These are phyloP conservation scores for Lunularia cruciata DNA, from an alignment of 225 moss, liverwort and hornwort species.

Conservation along the genomic window DNA sequence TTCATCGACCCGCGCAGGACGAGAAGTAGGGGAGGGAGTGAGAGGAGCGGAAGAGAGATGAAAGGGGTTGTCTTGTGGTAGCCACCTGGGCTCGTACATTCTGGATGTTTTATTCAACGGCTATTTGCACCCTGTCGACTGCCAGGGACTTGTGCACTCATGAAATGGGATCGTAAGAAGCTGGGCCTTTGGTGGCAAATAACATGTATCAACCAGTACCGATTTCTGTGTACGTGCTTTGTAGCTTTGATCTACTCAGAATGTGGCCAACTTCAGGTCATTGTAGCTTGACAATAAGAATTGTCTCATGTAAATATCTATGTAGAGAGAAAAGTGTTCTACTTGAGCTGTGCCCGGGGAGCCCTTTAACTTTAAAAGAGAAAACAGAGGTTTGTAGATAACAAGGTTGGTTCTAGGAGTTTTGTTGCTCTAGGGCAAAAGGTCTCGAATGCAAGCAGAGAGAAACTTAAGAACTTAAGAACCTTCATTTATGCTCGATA, in stretches of 20 bases:
- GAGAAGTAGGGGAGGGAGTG: background rate
- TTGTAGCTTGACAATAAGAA: background rate
- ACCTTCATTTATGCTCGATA: background rate
- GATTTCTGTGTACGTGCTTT: conserved; percentile 4
- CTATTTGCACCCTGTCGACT: background rate
- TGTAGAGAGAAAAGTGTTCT: conserved; percentile 3
- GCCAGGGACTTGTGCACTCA: conserved; percentile 15
- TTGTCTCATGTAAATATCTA: conserved; percentile 3
- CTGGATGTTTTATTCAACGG: background rate
- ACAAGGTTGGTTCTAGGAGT: background rate
- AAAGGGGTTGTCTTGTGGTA: background rate
- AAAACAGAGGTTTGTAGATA: conserved; percentile 7
- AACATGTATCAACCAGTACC: conserved; percentile 1
- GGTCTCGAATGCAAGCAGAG: background rate
- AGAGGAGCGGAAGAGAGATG: background rate
- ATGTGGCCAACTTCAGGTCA: conserved; percentile 12
- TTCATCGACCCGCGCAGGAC: background rate
- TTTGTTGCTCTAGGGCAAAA: background rate
- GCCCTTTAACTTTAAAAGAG: background rate
- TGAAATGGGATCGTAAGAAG: conserved; percentile 9
- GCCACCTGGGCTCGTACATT: background rate
- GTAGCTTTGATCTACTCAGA: background rate
- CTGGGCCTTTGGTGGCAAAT: background rate
- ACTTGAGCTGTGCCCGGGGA: background rate
- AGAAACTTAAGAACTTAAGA: background rate